Base-by-base conservation (phyloP, 1,284 basidiomycete genomes). In the Pterula multifida region DNA sequence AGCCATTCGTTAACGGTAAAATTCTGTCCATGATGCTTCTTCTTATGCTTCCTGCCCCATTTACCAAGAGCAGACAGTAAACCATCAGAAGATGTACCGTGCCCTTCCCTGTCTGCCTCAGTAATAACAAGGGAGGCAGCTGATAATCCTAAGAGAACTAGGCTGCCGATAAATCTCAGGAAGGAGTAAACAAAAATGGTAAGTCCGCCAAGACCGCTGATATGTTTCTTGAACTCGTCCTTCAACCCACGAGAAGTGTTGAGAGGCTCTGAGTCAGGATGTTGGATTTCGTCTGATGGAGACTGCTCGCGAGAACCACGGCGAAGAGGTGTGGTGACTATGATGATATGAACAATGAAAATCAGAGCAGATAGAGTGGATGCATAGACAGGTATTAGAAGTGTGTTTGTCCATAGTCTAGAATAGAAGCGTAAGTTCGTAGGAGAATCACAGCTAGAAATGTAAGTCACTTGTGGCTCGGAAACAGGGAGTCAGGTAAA, bases 121-220 rank as follows among this genome's bases (percentile, higher is more conserved):
- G 61, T 58, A 12, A 62, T 35, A 13, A 65, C 50, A 12, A 67
- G 50, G 19, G 65, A 59, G 2, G 61, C 59, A 26, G 69, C 56
- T 9, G 66, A 67, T 4, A 73, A 52, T 15, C 59, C 64, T 4
- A 71, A 58, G n/a, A 74, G 60, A 3, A 54, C 53, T 45, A 69
- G 56, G 53, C 63, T 67, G 6, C 68, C 65, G 3, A 63, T 35
- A 15, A 71, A 55, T 4, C 71, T 64, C 4, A 59, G 56, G 23
- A 68, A 42, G 52, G 65, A 70, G 57, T 64, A 71, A 15, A 58
- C 53, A 46, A 63, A 65, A 26, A 68, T 63, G 23, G 49, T 49
- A 12, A 50, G 17, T 17, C 67, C 67, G 3, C 67, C 66, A 32
- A 60, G 60, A 12, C 54, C 48, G 0, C 49, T 35, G 21, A 65